Base-by-base conservation (phyloP, 106 monocot species). In the Dendrobium chrysotoxum region DNA sequence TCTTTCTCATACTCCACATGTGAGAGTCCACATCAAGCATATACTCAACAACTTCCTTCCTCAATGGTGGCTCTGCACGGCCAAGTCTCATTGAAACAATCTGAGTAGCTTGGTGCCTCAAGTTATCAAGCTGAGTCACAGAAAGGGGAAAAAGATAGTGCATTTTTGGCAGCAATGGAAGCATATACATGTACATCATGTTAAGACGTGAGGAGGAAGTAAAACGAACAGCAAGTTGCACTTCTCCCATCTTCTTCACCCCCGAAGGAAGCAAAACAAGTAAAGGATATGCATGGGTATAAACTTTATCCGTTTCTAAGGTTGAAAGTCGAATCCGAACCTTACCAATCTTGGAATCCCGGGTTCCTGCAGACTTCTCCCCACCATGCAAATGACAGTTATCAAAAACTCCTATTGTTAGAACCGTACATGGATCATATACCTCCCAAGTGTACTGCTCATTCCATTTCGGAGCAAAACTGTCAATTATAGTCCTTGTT, bases 381-480 rank as follows among this genome's bases (percentile, higher is more conserved):
- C 87, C 80, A 2, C 89, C 89, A 23, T 87, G 77, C 8, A 92
- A 74, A 23, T 90, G 80, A 39, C 85, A 90, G 35, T 93, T 93
- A 65, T 93, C 89, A 77, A 90, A 93, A 7, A 93, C 93, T 17
- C 88, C 90, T 20, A 93, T 77, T 4, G 93, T 93, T 76, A 93
- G 79, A 65, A 93, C 88, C 28, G 93, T 93, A 64, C 86, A 88
- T 9, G 90, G 93, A 78, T 93, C 93, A 72, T 85, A 89, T 4
- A 93, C 88, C 58, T 93, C 93, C 93, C 93, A 93, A 21, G 86
- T 88, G 83, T 90, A 93, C 83, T 93, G 93, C 85, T 93, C 90
- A 67, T 93, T 90, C 89, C 90, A 93, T 45, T 77, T 84, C 2
- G 93, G 93, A 23, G 57, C 41, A 75, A 88, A 84, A 42, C 84